These are phyloP conservation scores for Pseudocercospora ulei DNA, from an alignment of 2,329 filamentous ascomycete genomes.

Conservation along the genomic window DNA sequence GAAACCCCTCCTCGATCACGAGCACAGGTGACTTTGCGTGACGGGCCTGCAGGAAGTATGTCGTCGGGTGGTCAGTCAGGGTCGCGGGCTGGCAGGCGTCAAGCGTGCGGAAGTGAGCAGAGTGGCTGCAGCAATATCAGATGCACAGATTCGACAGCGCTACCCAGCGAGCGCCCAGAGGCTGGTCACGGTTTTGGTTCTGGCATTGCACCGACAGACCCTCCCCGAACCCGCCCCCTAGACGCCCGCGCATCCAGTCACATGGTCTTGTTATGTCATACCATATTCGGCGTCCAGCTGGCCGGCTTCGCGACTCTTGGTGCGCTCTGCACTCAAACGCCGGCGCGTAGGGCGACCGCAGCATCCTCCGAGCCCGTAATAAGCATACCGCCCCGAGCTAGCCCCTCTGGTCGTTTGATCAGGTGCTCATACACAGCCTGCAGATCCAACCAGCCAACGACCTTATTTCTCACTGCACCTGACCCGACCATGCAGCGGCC, in stretches of 20 bases:
- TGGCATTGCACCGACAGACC: neutral
- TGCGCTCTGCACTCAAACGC: constrained; percentile 1
- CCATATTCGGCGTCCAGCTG: constrained; percentile 1
- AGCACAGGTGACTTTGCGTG: constrained; percentile 2
- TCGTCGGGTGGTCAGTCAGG: neutral
- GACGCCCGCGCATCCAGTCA: neutral
- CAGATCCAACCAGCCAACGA: constrained; percentile 6
- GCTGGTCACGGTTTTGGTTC: constrained; percentile 2
- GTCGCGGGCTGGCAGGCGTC: constrained; percentile 1
- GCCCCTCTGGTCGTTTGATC: constrained; percentile 5
- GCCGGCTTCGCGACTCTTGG: constrained; percentile 4
- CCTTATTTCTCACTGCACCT: constrained; percentile 6
- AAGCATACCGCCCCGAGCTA: constrained; percentile 4
- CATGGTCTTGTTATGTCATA: constrained; percentile 6
- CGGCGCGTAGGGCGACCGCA: too few relatives aligned
- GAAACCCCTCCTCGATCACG: constrained; percentile 9
- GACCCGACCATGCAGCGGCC: constrained; percentile 2
- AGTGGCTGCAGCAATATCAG: neutral
- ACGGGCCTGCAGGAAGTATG: neutral
- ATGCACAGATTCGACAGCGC: constrained; percentile 6
- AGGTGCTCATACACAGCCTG: constrained; percentile 8
- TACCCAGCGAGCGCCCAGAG: constrained; percentile 3
- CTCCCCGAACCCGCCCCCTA: neutral
- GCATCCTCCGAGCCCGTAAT: constrained; percentile 1
- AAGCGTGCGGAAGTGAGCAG: neutral